phyloP scores from a whole-genome alignment of 306 rosid species.

The Vigna reflexopilosa region DNA sequence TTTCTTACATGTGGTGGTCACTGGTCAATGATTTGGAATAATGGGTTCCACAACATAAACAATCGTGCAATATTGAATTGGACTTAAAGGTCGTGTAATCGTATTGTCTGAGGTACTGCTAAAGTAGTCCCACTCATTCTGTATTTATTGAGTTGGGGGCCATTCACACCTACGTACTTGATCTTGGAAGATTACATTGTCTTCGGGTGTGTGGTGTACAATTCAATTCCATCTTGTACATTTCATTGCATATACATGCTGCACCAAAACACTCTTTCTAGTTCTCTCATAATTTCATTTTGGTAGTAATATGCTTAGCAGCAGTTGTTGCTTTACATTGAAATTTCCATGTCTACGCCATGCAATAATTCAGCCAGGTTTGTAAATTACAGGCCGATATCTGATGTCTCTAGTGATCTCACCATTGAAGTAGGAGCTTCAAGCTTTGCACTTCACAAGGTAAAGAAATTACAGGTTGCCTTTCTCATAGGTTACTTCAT shows the following conservation, averaged over 20 bases:
- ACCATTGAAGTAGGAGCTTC: slow-evolving; percentile 87
- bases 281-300: slow-evolving; percentile 44
- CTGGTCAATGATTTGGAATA: slow-evolving; percentile 41
- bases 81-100: slow-evolving; percentile 35
- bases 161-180: slow-evolving; percentile 46
- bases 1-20: slow-evolving; percentile 27
- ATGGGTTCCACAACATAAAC: slow-evolving; percentile 39
- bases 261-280: slow-evolving; percentile 43
- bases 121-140: slow-evolving; percentile 50
- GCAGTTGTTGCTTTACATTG: slow-evolving; percentile 33
- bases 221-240: slow-evolving; percentile 34
- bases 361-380: slow-evolving; percentile 46
- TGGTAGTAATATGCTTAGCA: slow-evolving; percentile 54
- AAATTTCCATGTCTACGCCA: slow-evolving; percentile 44
- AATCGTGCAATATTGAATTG: slow-evolving; percentile 39
- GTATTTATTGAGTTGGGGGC: slow-evolving; percentile 60
- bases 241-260: slow-evolving; percentile 39
- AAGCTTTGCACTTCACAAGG: slow-evolving; percentile 95
- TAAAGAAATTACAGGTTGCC: slow-evolving; percentile 43
- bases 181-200: slow-evolving; percentile 48
- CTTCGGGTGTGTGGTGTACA: slow-evolving; percentile 49
- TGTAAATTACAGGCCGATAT: slow-evolving; percentile 84
- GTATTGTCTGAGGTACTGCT: slow-evolving; percentile 39
- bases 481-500: slow-evolving; percentile 35
- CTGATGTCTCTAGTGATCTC: slow-evolving; percentile 96